phyloP scores from a whole-genome alignment of 148 eudicot genomes.

The Cornus controversa region DNA sequence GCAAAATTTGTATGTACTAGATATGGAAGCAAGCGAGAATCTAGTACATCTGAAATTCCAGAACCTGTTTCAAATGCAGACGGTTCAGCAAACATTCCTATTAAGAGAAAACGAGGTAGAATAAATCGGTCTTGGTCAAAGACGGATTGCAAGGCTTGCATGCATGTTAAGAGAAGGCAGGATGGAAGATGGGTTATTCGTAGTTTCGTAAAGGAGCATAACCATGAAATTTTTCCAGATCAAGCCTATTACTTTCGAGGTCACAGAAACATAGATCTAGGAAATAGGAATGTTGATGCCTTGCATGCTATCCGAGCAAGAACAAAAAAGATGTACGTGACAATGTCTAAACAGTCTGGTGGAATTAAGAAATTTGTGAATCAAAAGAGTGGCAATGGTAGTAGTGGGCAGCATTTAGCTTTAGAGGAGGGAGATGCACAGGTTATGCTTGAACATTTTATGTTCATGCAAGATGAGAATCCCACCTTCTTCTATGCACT shows the following conservation, averaged over 20 bases:
- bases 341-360: conserved; percentile 6
- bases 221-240: conserved; percentile 64
- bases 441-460: conserved; percentile 45
- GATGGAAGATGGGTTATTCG: conserved; percentile 61
- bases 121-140: conserved; percentile 34
- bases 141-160: conserved; percentile 79
- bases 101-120: conserved; percentile 29
- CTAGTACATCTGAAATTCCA: conserved; percentile 16
- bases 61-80: conserved; percentile 10
- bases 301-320: conserved; percentile 48
- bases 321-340: conserved; percentile 35
- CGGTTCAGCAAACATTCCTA: conserved; percentile 8
- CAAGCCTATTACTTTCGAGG: conserved; percentile 48
- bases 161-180: conserved; percentile 73
- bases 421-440: conserved; percentile 56
- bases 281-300: conserved; percentile 42
- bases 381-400: conserved; percentile 23
- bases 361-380: conserved; percentile 26
- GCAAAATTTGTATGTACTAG: conserved; percentile 77
- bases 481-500: conserved; percentile 48
- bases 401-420: conserved; percentile 35
- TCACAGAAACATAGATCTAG: conserved; percentile 40
- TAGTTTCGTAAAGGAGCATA: conserved; percentile 19
- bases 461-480: conserved; percentile 44
- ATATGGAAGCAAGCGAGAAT: conserved; percentile 59